Evolutionary conservation across 768 basidiomycete species (phyloP), one percentile per base, ranked within the genome.

Genomic region (Boletus barrowsii): DNA sequence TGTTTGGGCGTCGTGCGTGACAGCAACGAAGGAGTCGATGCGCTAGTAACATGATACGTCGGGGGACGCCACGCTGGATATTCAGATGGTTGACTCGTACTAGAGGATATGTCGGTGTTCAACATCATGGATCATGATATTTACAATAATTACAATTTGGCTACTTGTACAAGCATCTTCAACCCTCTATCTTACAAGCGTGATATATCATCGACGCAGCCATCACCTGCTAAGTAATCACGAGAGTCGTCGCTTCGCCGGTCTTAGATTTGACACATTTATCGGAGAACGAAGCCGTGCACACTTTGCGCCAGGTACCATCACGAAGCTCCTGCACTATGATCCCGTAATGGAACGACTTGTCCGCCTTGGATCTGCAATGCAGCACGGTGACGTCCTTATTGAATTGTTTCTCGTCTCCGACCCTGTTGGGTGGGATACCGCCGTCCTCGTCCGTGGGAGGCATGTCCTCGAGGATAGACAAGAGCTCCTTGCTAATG

Each of bases 21-120:
- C 20, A 47, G 32, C 5, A 62, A 32, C 10, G 40, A 32, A 42
- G 51, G 55, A 3, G 33, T 30, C 0, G 68, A 69, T 3, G 57
- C 2, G 8, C 39, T 44, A 1, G 66, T 57, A 8, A 72, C 30
- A 43, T 72, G 59, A 55, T 68, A 74, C 44, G 60, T 49, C 24
- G 73, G 70, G 1, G 68, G 72, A 10, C 43, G 46, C 76, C 73
- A 76, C n/a, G 45, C 39, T 24, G 29, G 32, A 39, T 45, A 13
- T 18, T 55, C 61, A 4, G 51, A 20, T 3, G 37, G n/a, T 46
- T 37, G 53, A n/a, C 11, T 32, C 37, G 57, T 3, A n/a, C 26
- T 26, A 26, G 52, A 47, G 14, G 37, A 14, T 10, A 36, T 33
- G 10, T 59, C 49, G 5, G 26, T 20, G 47, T 11, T 37, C 33